Conservation (phyloP, 495 filamentous ascomycete genomes). For the Evernia prunastri region DNA sequence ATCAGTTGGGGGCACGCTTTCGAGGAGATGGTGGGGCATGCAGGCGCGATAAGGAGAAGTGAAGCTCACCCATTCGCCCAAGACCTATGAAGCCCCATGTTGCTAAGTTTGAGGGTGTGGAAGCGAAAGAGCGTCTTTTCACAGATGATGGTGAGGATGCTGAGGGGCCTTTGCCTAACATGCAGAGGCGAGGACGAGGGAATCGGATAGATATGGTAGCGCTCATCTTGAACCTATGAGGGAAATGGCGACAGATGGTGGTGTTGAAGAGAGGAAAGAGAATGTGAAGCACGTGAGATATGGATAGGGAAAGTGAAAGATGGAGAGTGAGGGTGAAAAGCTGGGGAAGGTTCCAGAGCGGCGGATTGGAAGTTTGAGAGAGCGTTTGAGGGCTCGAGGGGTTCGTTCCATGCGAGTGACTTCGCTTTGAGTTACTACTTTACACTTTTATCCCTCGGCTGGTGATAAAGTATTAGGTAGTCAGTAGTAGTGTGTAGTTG, state of each 20-base stretch:
- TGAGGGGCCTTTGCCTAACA: slow-evolving; percentile 9
- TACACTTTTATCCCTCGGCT: slow-evolving; percentile 17
- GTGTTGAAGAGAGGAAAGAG: not conserved
- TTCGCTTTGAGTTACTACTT: slow-evolving; percentile 7
- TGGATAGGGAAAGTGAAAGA: slow-evolving; percentile 7
- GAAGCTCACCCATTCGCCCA: slow-evolving; percentile 72
- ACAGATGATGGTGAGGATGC: slow-evolving; percentile 8
- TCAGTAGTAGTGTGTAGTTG: too few species aligned
- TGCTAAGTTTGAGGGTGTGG: slow-evolving; percentile 31
- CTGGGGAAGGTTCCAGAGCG: slow-evolving; percentile 7
- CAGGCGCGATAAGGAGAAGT: slow-evolving; percentile 14
- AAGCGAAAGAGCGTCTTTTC: slow-evolving; percentile 23
- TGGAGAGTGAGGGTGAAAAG: not conserved
- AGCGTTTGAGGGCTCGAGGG: slow-evolving; percentile 2
- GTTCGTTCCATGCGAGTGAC: slow-evolving; percentile 2
- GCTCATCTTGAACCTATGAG: slow-evolving; percentile 19
- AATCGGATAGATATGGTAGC: slow-evolving; percentile 23
- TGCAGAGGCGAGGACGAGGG: slow-evolving; percentile 22
- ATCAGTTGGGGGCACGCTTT: slow-evolving; percentile 6
- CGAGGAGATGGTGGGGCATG: slow-evolving; percentile 6
- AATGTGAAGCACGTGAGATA: too few species aligned
- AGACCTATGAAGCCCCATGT: slow-evolving; percentile 81
- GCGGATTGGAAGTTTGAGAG: not conserved
- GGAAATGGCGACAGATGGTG: not conserved
- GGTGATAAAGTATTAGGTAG: too few species aligned